Percentiles rank a stretch among this genome's conserved stretches.
Evolutionary conservation across 2,329 filamentous ascomycete genomes (phyloP).

Genomic region (Graphilbum sp.): DNA sequence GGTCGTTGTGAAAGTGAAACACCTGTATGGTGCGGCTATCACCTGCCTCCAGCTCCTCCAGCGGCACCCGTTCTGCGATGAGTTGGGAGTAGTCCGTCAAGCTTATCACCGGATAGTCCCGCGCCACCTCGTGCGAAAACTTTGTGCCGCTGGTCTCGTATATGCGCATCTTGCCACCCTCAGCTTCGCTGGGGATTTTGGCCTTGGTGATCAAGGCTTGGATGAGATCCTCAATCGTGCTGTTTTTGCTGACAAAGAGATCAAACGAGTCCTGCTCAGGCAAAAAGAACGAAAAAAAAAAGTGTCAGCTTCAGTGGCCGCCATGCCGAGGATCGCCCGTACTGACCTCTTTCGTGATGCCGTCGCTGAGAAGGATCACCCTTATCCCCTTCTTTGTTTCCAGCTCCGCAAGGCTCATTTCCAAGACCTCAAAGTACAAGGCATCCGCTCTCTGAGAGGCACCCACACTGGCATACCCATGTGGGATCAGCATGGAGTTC

Average conservation of each 20-base stretch:
- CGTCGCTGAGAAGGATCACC: conserved; percentile 73
- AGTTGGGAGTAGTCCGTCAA: conserved; percentile 76
- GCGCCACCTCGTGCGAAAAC: conserved; percentile 60
- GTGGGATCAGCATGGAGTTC: conserved; percentile 59
- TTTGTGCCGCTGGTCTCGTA: conserved; percentile 74
- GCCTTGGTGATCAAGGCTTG: conserved; percentile 64
- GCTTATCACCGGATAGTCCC: conserved; percentile 57
- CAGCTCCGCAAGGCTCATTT: conserved; percentile 83
- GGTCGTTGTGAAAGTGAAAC: conserved; percentile 87
- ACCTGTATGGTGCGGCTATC: conserved; percentile 52
- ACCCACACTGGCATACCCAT: conserved; percentile 55
- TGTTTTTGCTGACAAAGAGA: conserved; percentile 75
- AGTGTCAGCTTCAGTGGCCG: too few species aligned
- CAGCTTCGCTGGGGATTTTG: conserved; percentile 55
- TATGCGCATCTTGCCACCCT: conserved; percentile 55
- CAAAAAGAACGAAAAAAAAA: too few species aligned
- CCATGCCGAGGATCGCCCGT: too few species aligned
- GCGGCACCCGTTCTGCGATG: conserved; percentile 65
- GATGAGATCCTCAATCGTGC: conserved; percentile 63
- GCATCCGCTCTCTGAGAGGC: conserved; percentile 57
- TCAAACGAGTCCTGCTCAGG: conserved; percentile 64
- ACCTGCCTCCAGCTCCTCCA: conserved; percentile 47
- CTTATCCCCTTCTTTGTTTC: conserved; percentile 84
- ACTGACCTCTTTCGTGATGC: conserved; percentile 73
- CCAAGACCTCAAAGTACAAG: conserved; percentile 82